Evolutionary conservation across 208 protist genomes (phyloP).

Genomic region (Leishmania guyanensis): DNA sequence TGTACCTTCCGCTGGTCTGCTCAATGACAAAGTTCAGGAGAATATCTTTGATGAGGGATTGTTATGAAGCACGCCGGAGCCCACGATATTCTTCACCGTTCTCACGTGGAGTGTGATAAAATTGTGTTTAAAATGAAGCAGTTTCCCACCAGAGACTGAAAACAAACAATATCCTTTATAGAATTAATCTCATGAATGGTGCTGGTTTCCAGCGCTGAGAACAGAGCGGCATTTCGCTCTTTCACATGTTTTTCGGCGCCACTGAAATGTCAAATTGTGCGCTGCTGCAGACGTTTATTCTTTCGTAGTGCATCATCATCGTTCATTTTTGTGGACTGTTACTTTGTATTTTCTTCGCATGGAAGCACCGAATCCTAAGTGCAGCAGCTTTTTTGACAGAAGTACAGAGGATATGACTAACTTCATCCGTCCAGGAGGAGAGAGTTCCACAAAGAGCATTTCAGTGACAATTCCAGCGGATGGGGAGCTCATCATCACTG

Average conservation of each 20-base stretch:
- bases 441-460: constrained; percentile 8
- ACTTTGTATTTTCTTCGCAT: background rate
- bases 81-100: background rate
- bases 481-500: constrained; percentile 61
- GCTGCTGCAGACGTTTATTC: background rate
- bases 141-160: no score
- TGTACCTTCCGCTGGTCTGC: no score
- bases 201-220: background rate
- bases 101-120: no score
- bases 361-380: background rate
- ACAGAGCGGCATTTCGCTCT: background rate
- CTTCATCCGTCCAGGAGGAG: constrained; percentile 1
- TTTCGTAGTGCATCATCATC: background rate
- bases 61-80: background rate
- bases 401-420: constrained; percentile 12
- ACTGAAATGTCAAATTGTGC: background rate
- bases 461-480: constrained; percentile 42
- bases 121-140: background rate
- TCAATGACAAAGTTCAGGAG: background rate
- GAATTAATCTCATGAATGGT: background rate
- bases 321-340: background rate
- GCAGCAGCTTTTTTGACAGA: background rate
- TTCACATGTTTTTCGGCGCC: background rate
- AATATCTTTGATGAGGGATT: background rate
- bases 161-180: background rate